Conservation (phyloP, 2,329 filamentous ascomycete species). For the Ascosphaera apis region DNA sequence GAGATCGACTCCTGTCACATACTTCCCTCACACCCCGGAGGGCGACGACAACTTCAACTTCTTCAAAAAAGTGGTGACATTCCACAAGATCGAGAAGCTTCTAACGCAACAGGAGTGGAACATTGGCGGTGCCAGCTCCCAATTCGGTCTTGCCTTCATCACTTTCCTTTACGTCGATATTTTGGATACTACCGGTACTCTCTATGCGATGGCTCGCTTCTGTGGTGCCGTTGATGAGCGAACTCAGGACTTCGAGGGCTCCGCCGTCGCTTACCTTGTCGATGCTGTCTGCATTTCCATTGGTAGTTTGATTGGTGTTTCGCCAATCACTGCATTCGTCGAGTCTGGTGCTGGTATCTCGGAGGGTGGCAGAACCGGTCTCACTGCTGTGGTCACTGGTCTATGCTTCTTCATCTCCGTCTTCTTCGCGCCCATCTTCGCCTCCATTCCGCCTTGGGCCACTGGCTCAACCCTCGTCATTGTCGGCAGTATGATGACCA, state of each 20-base stretch:
- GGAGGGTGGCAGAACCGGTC: slow-evolving; percentile 62
- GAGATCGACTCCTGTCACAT: slow-evolving; percentile 49
- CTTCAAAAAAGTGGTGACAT: slow-evolving; percentile 69
- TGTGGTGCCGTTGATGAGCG: slow-evolving; percentile 56
- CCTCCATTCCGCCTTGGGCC: slow-evolving; percentile 72
- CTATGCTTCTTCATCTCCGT: slow-evolving; percentile 69
- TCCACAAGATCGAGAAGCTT: slow-evolving; percentile 50
- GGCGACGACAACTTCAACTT: slow-evolving; percentile 58
- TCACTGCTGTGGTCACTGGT: slow-evolving; percentile 60
- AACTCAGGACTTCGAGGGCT: slow-evolving; percentile 73
- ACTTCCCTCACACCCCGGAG: slow-evolving; percentile 49
- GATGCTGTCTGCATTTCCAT: slow-evolving; percentile 63
- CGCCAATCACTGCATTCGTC: slow-evolving; percentile 69
- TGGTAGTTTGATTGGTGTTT: slow-evolving; percentile 51
- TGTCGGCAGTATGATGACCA: slow-evolving; percentile 71
- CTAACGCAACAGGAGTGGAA: slow-evolving; percentile 55
- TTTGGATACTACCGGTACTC: slow-evolving; percentile 61
- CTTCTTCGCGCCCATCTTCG: slow-evolving; percentile 80
- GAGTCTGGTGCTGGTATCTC: slow-evolving; percentile 80
- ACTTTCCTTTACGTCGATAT: slow-evolving; percentile 86
- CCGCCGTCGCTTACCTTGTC: slow-evolving; percentile 61
- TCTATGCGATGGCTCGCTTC: slow-evolving; percentile 79
- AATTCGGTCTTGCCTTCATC: slow-evolving; percentile 65
- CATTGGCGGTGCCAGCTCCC: slow-evolving; percentile 41
- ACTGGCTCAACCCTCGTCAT: slow-evolving; percentile 74